phyloP scores from a whole-genome alignment of 2,329 filamentous ascomycete genomes.

The Fusarium anguioides region DNA sequence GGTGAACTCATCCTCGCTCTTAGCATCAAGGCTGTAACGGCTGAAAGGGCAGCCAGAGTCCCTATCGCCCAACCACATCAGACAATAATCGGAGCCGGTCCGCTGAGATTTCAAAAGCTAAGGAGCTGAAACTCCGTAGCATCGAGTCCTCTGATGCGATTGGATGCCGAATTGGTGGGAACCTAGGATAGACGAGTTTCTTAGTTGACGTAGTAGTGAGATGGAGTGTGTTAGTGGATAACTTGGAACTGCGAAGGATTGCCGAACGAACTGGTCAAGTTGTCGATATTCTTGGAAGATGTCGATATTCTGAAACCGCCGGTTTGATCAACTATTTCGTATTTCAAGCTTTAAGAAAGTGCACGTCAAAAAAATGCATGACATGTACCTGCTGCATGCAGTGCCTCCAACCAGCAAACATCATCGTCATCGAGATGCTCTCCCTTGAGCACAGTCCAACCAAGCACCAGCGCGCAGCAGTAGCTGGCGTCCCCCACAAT shows the following conservation, averaged over 20 bases:
- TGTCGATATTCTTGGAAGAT: slow-evolving; percentile 1
- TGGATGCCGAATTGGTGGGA: slow-evolving; percentile 28
- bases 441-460: slow-evolving; percentile 7
- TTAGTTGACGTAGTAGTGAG: slow-evolving; percentile 15
- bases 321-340: background rate
- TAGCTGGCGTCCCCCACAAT: slow-evolving; percentile 16
- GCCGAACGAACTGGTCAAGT: background rate
- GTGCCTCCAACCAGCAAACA: background rate
- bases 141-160: slow-evolving; percentile 12
- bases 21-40: background rate
- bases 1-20: slow-evolving; percentile 1
- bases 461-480: background rate
- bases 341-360: slow-evolving; percentile 10
- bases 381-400: background rate
- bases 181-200: slow-evolving; percentile 4
- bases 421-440: slow-evolving; percentile 16
- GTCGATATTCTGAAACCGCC: slow-evolving; percentile 9
- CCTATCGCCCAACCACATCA: background rate
- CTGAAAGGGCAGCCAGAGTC: background rate
- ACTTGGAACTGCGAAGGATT: background rate
- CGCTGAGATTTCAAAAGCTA: background rate
- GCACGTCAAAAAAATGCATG: background rate
- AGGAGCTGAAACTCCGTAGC: slow-evolving; percentile 21
- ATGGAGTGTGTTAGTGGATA: slow-evolving; percentile 6
- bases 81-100: background rate